Conservation (phyloP, 805 yeast species). For the Suhomyces sp. region DNA sequence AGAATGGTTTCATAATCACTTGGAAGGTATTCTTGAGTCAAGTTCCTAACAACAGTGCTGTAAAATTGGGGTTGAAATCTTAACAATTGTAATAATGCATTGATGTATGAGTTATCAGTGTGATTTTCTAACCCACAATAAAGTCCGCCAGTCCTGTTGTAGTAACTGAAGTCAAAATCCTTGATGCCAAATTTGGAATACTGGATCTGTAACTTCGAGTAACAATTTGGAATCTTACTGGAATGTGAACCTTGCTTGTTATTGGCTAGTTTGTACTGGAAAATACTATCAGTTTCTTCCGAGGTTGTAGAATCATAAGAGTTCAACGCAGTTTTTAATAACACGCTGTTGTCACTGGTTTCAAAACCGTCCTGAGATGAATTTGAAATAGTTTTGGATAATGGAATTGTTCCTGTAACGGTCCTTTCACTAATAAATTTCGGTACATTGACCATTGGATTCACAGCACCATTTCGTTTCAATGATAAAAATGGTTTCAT, state of each 20-base stretch:
- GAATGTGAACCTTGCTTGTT: too few relatives aligned
- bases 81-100: slow-evolving; percentile 76
- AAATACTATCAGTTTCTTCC: slow-evolving; percentile 12
- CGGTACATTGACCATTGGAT: slow-evolving; percentile 30
- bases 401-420: slow-evolving; percentile 8
- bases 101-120: slow-evolving; percentile 68
- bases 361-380: slow-evolving; percentile 6
- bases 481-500: slow-evolving; percentile 43
- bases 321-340: neutral
- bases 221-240: slow-evolving; percentile 63
- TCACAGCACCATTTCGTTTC: slow-evolving; percentile 13
- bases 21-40: slow-evolving; percentile 50
- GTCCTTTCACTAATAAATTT: slow-evolving; percentile 60
- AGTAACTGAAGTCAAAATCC: slow-evolving; percentile 87
- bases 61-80: slow-evolving; percentile 74
- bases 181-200: slow-evolving; percentile 91
- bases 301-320: neutral
- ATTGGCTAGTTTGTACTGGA: slow-evolving; percentile 16
- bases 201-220: slow-evolving; percentile 68
- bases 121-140: slow-evolving; percentile 87
- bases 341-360: slow-evolving; percentile 7
- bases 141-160: slow-evolving; percentile 61
- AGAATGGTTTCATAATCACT: slow-evolving; percentile 32
- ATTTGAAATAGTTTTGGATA: slow-evolving; percentile 11
- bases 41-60: slow-evolving; percentile 56